Evolutionary conservation across 352 stramenopile species (phyloP).

Genomic region (Phytophthora fragariaefolia): DNA sequence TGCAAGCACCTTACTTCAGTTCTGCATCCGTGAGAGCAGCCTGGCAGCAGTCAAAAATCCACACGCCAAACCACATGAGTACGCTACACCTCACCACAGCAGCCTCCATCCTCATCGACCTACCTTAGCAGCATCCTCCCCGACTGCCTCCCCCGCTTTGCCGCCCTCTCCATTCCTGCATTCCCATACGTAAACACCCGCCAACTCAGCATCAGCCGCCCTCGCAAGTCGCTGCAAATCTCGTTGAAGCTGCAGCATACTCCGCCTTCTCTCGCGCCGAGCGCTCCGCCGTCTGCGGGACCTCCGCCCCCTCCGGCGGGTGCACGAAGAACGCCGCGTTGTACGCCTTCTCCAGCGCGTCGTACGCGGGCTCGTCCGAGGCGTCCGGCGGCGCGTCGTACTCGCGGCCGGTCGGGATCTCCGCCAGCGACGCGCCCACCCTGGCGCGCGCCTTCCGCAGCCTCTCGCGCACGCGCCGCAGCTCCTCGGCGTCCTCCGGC

Average conservation of each 20-base stretch:
- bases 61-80: background rate
- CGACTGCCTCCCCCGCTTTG: background rate
- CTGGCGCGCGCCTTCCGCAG: conserved; percentile 48
- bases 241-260: conserved; percentile 21
- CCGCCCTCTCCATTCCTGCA: conserved; percentile 9
- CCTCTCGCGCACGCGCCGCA: conserved; percentile 48
- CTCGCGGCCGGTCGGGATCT: conserved; percentile 59
- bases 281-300: background rate
- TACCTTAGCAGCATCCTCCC: conserved; percentile 13
- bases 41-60: background rate
- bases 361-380: conserved; percentile 45
- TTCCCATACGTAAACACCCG: background rate
- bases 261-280: conserved; percentile 7
- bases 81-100: background rate
- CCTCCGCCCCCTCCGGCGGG: conserved; percentile 8
- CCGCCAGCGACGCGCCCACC: conserved; percentile 28
- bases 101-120: background rate
- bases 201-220: conserved; percentile 7
- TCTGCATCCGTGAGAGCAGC: background rate
- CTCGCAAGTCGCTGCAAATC: conserved; percentile 4
- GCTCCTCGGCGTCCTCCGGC: conserved; percentile 20
- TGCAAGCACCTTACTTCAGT: background rate
- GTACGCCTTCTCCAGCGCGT: conserved; percentile 70
- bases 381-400: conserved; percentile 58
- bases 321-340: conserved; percentile 54